Evolutionary conservation across 2,329 filamentous ascomycete genomes (phyloP).

Genomic region (Dothistroma septosporum): DNA sequence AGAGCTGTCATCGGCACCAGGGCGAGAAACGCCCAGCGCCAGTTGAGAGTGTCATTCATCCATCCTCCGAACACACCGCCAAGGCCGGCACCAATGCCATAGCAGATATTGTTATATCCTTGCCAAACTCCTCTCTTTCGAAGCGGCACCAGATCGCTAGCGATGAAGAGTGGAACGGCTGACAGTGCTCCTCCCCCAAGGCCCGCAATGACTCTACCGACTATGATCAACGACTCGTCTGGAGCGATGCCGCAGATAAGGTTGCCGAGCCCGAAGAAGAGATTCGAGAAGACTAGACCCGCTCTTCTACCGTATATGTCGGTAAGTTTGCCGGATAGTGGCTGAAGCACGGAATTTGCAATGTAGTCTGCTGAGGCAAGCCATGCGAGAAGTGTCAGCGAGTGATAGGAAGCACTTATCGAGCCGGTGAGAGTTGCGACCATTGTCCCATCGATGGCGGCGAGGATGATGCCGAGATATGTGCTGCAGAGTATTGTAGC

Average conservation of each 20-base stretch:
- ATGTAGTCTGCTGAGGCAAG: slow-evolving; percentile 78
- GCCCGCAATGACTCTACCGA: slow-evolving; percentile 57
- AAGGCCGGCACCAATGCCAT: slow-evolving; percentile 58
- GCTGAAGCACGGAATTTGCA: slow-evolving; percentile 76
- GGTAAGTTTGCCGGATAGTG: slow-evolving; percentile 72
- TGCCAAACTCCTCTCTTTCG: slow-evolving; percentile 68
- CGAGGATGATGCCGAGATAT: not conserved
- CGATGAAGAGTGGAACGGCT: slow-evolving; percentile 62
- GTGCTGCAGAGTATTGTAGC: not conserved
- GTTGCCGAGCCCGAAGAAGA: slow-evolving; percentile 61
- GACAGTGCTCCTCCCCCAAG: slow-evolving; percentile 69
- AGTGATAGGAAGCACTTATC: slow-evolving; percentile 75
- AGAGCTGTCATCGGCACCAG: slow-evolving; percentile 66
- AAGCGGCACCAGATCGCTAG: slow-evolving; percentile 66
- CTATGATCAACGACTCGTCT: slow-evolving; percentile 60
- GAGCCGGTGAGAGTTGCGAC: slow-evolving; percentile 76
- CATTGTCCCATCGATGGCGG: slow-evolving; percentile 61
- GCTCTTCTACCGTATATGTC: slow-evolving; percentile 74
- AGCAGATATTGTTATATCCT: slow-evolving; percentile 67
- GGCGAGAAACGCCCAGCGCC: slow-evolving; percentile 69
- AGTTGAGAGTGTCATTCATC: slow-evolving; percentile 65
- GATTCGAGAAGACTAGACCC: slow-evolving; percentile 59
- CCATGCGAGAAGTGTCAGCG: slow-evolving; percentile 74
- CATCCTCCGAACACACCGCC: slow-evolving; percentile 67
- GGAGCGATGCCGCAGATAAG: slow-evolving; percentile 59